phyloP scores from a whole-genome alignment of 352 stramenopile species.

The Aphanomyces euteiches region DNA sequence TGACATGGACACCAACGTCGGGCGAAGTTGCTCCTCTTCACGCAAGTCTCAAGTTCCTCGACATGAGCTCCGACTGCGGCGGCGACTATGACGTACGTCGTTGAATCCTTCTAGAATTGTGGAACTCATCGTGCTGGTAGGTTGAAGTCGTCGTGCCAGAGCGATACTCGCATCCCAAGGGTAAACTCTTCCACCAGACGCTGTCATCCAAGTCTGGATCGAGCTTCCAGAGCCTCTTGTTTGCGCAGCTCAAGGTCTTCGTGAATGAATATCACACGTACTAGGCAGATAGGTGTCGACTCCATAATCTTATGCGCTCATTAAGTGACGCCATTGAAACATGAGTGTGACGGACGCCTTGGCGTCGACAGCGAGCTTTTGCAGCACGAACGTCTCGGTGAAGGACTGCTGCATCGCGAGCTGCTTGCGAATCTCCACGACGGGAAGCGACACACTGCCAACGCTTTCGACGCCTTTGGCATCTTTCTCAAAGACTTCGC shows the following conservation, averaged over 20 bases:
- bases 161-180: slow-evolving; percentile 61
- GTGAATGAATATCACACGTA: slow-evolving; percentile 73
- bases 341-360: slow-evolving; percentile 21
- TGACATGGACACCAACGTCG: slow-evolving; percentile 37
- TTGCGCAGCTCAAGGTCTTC: slow-evolving; percentile 50
- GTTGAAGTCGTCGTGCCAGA: slow-evolving; percentile 58
- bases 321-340: slow-evolving; percentile 28
- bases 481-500: slow-evolving; percentile 23
- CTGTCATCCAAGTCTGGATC: slow-evolving; percentile 44
- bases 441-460: not conserved
- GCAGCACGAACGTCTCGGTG: slow-evolving; percentile 25
- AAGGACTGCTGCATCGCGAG: slow-evolving; percentile 9
- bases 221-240: slow-evolving; percentile 60
- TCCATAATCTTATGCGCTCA: not conserved
- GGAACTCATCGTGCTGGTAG: not conserved
- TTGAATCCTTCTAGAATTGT: too few species aligned
- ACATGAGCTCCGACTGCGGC: slow-evolving; percentile 74
- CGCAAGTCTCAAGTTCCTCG: slow-evolving; percentile 72
- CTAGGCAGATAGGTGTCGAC: slow-evolving; percentile 27
- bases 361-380: not conserved
- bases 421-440: slow-evolving; percentile 27
- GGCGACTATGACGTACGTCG: slow-evolving; percentile 55
- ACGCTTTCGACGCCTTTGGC: not conserved
- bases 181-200: slow-evolving; percentile 65
- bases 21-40: slow-evolving; percentile 29